Evolutionary conservation across 305 asterid species (phyloP).

Genomic region (Solanum hybrid): DNA sequence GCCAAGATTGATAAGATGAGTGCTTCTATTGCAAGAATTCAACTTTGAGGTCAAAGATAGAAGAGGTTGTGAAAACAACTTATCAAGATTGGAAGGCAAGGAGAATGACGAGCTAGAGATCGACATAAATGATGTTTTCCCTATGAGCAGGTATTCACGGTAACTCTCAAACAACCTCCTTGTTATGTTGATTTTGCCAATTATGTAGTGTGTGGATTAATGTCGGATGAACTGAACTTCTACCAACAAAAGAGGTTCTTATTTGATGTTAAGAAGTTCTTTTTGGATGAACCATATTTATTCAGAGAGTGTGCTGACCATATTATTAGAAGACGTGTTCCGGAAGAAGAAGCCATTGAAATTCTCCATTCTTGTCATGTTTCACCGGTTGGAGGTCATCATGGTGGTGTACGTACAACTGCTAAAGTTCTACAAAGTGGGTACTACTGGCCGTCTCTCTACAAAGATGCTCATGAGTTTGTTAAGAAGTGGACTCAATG

Average conservation of each 20-base stretch:
- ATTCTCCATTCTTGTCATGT: not conserved
- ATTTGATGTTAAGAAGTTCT: not conserved
- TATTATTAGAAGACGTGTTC: not conserved
- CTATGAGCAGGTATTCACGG: not conserved
- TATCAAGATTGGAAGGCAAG: too few species aligned
- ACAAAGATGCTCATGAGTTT: not conserved
- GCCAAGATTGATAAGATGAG: not conserved
- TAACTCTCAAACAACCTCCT: not conserved
- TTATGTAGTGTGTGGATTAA: not conserved
- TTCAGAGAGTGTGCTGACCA: not conserved
- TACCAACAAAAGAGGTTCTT: not conserved
- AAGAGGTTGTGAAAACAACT: not conserved
- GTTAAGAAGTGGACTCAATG: not conserved
- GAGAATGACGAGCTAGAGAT: too few species aligned
- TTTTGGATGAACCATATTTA: not conserved
- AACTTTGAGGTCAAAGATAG: not conserved
- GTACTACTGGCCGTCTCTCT: not conserved
- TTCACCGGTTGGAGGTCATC: not conserved
- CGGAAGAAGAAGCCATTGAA: not conserved
- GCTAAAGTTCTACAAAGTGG: not conserved
- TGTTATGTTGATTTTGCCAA: not conserved
- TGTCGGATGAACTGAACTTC: not conserved
- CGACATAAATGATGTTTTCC: too few species aligned
- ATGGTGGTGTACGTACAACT: not conserved
- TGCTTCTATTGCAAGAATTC: not conserved